Percentiles rank a stretch among this genome's conserved stretches.
These are phyloP conservation scores for Diaporthe batatas DNA, from an alignment of 2,329 filamentous ascomycete genomes.

Conservation along the genomic window DNA sequence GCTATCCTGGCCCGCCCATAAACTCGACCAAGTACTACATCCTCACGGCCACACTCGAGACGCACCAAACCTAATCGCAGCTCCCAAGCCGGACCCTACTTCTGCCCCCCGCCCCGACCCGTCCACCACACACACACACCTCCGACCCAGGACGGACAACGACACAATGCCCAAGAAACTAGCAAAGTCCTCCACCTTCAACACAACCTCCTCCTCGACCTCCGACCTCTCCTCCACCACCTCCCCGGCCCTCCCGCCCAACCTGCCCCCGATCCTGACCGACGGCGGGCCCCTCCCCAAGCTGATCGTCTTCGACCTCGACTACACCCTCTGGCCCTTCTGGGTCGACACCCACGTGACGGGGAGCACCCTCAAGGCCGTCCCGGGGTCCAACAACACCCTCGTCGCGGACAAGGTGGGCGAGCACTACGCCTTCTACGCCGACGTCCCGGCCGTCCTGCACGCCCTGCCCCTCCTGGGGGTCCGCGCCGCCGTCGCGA, in stretches of 20 bases:
- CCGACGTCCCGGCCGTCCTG: slow-evolving; percentile 76
- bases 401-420: slow-evolving; percentile 67
- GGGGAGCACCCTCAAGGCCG: slow-evolving; percentile 71
- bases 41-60: neutral
- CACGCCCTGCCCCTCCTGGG: slow-evolving; percentile 65
- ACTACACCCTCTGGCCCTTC: slow-evolving; percentile 99
- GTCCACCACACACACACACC: neutral
- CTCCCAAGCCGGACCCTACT: slow-evolving; percentile 27
- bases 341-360: slow-evolving; percentile 96
- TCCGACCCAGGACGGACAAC: neutral
- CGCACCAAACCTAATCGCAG: slow-evolving; percentile 21
- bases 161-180: slow-evolving; percentile 42
- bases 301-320: slow-evolving; percentile 92
- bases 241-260: neutral
- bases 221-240: slow-evolving; percentile 45
- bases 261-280: slow-evolving; percentile 58
- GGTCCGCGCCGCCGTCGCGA: slow-evolving; percentile 78
- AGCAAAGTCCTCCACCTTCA: slow-evolving; percentile 41
- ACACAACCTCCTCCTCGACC: slow-evolving; percentile 45
- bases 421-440: slow-evolving; percentile 79
- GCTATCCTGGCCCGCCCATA: neutral
- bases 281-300: slow-evolving; percentile 80
- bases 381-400: slow-evolving; percentile 54
- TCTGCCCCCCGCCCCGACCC: slow-evolving; percentile 12
- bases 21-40: too few relatives aligned